phyloP scores from a whole-genome alignment of 129 eudicot genomes.

The Heracleum sosnowskyi region DNA sequence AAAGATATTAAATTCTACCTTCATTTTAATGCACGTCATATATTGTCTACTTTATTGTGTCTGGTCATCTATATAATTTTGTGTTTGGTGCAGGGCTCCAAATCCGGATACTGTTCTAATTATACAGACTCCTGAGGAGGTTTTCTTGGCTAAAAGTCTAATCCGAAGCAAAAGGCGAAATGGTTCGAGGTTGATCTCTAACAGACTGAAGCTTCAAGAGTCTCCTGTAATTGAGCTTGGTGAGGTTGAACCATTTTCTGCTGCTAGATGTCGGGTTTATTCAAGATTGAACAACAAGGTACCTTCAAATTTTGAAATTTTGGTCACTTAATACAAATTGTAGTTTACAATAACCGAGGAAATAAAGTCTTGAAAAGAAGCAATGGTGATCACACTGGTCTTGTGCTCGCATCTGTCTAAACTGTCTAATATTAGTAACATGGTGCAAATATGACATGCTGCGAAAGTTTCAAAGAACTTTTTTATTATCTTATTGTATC shows the following conservation, averaged over 20 bases:
- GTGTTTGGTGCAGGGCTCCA: slow-evolving; percentile 63
- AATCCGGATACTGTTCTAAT: slow-evolving; percentile 88
- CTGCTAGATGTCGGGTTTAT: slow-evolving; percentile 72
- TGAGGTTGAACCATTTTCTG: slow-evolving; percentile 74
- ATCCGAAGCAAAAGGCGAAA: slow-evolving; percentile 43
- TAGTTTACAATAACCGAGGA: neutral
- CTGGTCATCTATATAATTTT: slow-evolving; percentile 5
- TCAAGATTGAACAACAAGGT: slow-evolving; percentile 51
- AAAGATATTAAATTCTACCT: neutral
- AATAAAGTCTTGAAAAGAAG: neutral
- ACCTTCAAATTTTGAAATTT: neutral
- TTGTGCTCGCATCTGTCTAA: neutral
- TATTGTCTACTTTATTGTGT: neutral
- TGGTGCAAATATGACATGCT: neutral
- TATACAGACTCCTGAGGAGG: slow-evolving; percentile 79
- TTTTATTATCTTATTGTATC: neutral
- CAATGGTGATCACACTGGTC: neutral
- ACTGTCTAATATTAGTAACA: neutral
- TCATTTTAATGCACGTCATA: neutral
- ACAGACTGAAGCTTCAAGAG: slow-evolving; percentile 52
- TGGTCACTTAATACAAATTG: neutral
- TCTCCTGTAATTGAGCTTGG: slow-evolving; percentile 38
- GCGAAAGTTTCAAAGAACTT: neutral
- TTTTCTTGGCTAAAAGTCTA: slow-evolving; percentile 59
- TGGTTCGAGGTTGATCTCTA: slow-evolving; percentile 77